A percentile compares a stretch with the other conserved stretches of the same genome.
These are phyloP conservation scores for Ascochyta pisi DNA, from an alignment of 2,329 filamentous ascomycete species.

Conservation along the genomic window DNA sequence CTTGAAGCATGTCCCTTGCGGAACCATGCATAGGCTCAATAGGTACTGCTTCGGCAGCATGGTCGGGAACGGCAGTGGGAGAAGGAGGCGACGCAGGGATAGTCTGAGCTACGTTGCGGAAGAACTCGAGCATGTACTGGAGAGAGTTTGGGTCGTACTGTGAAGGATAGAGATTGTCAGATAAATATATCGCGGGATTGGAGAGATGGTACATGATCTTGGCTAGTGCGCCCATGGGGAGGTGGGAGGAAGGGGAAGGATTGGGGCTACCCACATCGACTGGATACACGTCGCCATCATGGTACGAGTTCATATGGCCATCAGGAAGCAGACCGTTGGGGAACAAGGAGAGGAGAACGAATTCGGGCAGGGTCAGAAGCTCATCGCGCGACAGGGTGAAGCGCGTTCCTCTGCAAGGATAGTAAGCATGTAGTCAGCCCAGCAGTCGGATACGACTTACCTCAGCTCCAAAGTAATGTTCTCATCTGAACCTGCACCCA, in stretches of 20 bases:
- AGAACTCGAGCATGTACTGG: conserved; percentile 99
- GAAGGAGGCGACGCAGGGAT: conserved; percentile 78
- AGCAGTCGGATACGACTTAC: conserved; percentile 58
- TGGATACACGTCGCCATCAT: conserved; percentile 92
- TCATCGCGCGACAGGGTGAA: conserved; percentile 96
- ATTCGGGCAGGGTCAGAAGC: conserved; percentile 92
- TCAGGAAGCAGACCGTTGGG: conserved; percentile 98
- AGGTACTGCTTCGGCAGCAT: conserved; percentile 62
- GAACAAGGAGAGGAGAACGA: conserved; percentile 95
- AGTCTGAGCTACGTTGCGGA: conserved; percentile 94
- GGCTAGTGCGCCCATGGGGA: conserved; percentile 43
- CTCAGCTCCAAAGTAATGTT: conserved; percentile 93
- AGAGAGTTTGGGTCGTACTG: conserved; percentile 97
- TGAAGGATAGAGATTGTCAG: conserved; percentile 61
- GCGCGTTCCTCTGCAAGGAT: conserved; percentile 74
- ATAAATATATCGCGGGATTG: conserved; percentile 60
- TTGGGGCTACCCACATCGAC: conserved; percentile 80
- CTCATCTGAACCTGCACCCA: conserved; percentile 84
- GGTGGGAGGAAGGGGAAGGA: conserved; percentile 39
- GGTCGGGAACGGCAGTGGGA: conserved; percentile 56
- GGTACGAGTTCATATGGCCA: conserved; percentile 90
- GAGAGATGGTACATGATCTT: conserved; percentile 52
- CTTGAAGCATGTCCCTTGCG: conserved; percentile 79
- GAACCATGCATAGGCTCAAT: conserved; percentile 76
- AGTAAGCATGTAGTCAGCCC: conserved; percentile 21